Evolutionary conservation across 805 yeast genomes (phyloP).

Genomic region (Clavispora vitiphila): DNA sequence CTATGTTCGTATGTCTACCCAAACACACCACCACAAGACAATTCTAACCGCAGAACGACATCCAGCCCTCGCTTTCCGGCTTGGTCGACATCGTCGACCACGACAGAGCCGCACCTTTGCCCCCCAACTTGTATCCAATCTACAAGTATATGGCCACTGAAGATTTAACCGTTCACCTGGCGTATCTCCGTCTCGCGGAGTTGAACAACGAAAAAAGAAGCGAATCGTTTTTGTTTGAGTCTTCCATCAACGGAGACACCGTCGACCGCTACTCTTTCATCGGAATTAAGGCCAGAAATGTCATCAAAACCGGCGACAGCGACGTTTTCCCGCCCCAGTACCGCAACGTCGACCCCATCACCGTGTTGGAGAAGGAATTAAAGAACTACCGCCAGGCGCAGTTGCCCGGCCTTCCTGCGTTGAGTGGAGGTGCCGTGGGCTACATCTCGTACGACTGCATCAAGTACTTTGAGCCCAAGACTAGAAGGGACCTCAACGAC

Average conservation of each 20-base stretch:
- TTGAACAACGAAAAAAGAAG: conserved; percentile 49
- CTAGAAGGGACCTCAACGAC: conserved; percentile 71
- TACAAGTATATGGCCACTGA: conserved; percentile 70
- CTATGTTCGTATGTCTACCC: conserved; percentile 22
- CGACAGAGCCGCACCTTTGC: conserved; percentile 5
- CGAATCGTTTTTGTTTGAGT: conserved; percentile 80
- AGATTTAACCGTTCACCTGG: conserved; percentile 82
- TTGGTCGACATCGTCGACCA: conserved; percentile 21
- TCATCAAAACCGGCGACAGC: conserved; percentile 71
- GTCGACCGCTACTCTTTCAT: conserved; percentile 88
- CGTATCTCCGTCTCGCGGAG: conserved; percentile 76
- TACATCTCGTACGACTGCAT: conserved; percentile 95
- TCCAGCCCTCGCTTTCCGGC: conserved; percentile 35
- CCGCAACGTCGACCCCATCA: conserved; percentile 73
- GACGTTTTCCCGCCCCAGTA: conserved; percentile 20
- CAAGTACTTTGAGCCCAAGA: conserved; percentile 92
- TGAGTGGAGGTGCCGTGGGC: conserved; percentile 96
- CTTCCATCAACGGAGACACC: conserved; percentile 84
- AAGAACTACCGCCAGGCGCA: conserved; percentile 59
- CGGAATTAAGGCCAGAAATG: conserved; percentile 79
- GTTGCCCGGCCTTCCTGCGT: conserved; percentile 74
- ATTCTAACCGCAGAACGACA: conserved; percentile 17
- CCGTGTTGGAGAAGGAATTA: conserved; percentile 70
- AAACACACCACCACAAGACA: background rate
- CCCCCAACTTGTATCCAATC: conserved; percentile 75